These are phyloP conservation scores for Panaeolus cyanescens DNA, from an alignment of 768 basidiomycete genomes.

Conservation along the genomic window DNA sequence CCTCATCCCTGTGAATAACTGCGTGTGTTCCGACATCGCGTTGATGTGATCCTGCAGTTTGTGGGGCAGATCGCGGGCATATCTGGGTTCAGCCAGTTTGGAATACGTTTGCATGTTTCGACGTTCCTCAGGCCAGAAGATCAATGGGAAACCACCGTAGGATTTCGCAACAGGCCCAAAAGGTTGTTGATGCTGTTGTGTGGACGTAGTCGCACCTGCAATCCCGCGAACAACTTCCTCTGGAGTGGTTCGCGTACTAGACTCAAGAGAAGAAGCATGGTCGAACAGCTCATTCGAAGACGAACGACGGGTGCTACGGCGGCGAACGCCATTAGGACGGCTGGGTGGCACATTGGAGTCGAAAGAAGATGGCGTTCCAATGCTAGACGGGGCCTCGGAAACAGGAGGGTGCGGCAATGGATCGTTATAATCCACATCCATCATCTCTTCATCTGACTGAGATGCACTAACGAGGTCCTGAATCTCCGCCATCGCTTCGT, in stretches of 20 bases:
- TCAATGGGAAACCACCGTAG: constrained; percentile 31
- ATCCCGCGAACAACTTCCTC: constrained; percentile 8
- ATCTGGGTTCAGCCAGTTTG: constrained; percentile 31
- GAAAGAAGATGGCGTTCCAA: not conserved
- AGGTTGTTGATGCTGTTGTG: not conserved
- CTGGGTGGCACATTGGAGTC: not conserved
- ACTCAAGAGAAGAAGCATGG: not conserved
- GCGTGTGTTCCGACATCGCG: constrained; percentile 39
- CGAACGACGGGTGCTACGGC: not conserved
- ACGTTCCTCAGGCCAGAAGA: not conserved
- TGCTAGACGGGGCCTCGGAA: not conserved
- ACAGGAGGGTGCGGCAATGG: not conserved
- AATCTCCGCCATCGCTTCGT: not conserved
- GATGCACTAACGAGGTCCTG: not conserved
- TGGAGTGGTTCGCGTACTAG: constrained; percentile 14
- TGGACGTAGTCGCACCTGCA: constrained; percentile 2
- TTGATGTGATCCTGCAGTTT: constrained; percentile 69
- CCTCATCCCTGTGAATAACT: constrained; percentile 45
- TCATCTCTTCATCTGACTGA: not conserved
- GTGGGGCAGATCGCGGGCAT: constrained; percentile 59
- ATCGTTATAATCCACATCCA: not conserved
- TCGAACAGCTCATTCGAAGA: not conserved
- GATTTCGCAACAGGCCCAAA: constrained; percentile 13
- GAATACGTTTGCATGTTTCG: not conserved
- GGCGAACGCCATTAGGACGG: not conserved